Evolutionary conservation across 164 flowering plant genomes (phyloP).

Genomic region (Taxillus chinensis): DNA sequence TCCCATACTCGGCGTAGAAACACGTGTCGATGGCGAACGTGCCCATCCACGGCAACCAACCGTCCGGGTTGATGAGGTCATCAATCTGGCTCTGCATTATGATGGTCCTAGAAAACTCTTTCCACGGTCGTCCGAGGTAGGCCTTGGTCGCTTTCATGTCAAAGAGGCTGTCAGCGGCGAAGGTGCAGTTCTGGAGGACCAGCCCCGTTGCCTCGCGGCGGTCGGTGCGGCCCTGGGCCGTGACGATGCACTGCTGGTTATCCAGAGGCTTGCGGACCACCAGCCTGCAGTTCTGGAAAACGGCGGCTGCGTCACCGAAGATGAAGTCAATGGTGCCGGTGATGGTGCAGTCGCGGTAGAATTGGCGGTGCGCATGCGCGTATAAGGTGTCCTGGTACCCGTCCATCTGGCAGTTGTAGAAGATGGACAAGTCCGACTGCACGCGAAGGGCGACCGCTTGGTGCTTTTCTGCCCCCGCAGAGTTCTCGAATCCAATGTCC

Average conservation of each 20-base stretch:
- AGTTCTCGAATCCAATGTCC: conserved; percentile 74
- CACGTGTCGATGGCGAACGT: conserved; percentile 24
- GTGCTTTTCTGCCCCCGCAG: conserved; percentile 55
- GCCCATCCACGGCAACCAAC: conserved; percentile 51
- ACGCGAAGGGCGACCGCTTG: conserved; percentile 75
- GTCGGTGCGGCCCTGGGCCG: conserved; percentile 50
- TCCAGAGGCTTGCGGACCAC: conserved; percentile 40
- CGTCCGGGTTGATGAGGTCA: conserved; percentile 31
- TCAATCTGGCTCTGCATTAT: conserved; percentile 40
- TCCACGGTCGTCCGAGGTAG: conserved; percentile 65
- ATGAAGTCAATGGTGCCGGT: conserved; percentile 73
- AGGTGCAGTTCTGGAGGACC: conserved; percentile 44
- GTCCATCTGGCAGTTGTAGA: conserved; percentile 65
- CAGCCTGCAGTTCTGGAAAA: conserved; percentile 72
- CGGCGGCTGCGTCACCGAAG: conserved; percentile 49
- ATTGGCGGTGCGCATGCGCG: conserved; percentile 57
- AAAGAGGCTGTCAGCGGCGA: conserved; percentile 24
- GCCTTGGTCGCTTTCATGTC: conserved; percentile 16
- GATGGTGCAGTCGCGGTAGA: conserved; percentile 73
- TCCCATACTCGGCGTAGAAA: conserved; percentile 33
- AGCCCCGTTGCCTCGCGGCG: conserved; percentile 23
- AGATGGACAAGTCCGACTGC: conserved; percentile 36
- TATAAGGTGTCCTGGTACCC: conserved; percentile 76
- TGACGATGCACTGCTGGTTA: conserved; percentile 37
- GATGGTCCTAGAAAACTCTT: conserved; percentile 34